Percentiles rank a stretch among this genome's conserved stretches.
Evolutionary conservation across 805 yeast species (phyloP).

Genomic region (Hanseniaspora jakobsenii): DNA sequence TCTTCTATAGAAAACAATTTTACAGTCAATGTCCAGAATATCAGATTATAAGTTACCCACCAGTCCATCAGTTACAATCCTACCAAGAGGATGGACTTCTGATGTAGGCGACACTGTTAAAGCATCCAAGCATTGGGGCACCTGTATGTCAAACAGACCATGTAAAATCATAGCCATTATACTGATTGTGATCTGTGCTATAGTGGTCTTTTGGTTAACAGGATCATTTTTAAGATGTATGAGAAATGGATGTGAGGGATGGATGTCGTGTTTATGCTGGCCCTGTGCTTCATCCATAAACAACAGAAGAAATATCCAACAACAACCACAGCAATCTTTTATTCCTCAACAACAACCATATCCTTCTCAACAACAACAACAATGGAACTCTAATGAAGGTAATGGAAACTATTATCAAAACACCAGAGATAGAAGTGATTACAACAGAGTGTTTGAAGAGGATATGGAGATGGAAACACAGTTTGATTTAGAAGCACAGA

Average conservation of each 20-base stretch:
- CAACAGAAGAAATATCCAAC: neutral
- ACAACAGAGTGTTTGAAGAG: slow-evolving; percentile 7
- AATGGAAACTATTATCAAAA: neutral
- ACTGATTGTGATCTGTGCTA: slow-evolving; percentile 30
- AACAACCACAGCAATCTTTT: neutral
- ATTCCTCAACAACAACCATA: slow-evolving; percentile 17
- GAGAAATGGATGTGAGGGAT: slow-evolving; percentile 44
- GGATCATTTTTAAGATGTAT: slow-evolving; percentile 44
- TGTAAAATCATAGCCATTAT: slow-evolving; percentile 61
- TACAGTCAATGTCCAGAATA: neutral
- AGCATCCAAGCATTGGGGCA: slow-evolving; percentile 49
- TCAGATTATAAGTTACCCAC: slow-evolving; percentile 1
- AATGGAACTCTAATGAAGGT: slow-evolving; percentile 15
- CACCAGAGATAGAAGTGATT: slow-evolving; percentile 8
- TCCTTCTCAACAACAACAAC: slow-evolving; percentile 24
- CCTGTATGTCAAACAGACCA: slow-evolving; percentile 56
- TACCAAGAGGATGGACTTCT: slow-evolving; percentile 6
- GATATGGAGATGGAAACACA: slow-evolving; percentile 15
- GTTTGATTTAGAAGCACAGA: slow-evolving; percentile 14
- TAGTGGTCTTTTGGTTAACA: slow-evolving; percentile 20
- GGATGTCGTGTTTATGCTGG: slow-evolving; percentile 42
- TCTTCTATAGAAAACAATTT: neutral
- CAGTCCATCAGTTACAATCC: neutral
- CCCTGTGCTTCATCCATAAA: slow-evolving; percentile 29
- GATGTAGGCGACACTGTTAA: slow-evolving; percentile 23